Conservation (phyloP, 176 grass and related monocot genomes). For the Eragrostis curvula region DNA sequence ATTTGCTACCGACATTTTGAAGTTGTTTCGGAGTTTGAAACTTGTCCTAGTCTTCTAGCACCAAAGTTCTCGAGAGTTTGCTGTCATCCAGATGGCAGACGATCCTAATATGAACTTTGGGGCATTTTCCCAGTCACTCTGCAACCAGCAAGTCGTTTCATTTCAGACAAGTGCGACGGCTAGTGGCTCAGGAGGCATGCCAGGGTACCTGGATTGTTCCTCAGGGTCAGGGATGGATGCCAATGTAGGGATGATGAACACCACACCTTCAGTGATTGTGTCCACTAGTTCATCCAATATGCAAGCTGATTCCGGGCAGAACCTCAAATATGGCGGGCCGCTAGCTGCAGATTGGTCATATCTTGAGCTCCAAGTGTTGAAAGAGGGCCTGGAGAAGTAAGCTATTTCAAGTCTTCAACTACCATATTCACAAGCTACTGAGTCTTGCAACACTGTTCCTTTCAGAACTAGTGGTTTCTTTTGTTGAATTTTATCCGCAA, state of each 20-base stretch:
- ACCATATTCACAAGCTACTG: neutral
- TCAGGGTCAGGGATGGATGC: constrained; percentile 53
- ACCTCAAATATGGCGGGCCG: constrained; percentile 64
- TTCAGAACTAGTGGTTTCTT: neutral
- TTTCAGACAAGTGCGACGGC: constrained; percentile 64
- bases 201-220: constrained; percentile 54
- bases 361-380: constrained; percentile 67
- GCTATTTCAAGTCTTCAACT: constrained; percentile 37
- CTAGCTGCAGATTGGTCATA: constrained; percentile 73
- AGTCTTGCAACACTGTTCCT: neutral
- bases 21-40: constrained; percentile 33
- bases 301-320: constrained; percentile 39
- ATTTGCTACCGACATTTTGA: constrained; percentile 39
- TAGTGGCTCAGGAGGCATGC: constrained; percentile 49
- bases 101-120: constrained; percentile 76
- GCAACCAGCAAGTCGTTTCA: constrained; percentile 82
- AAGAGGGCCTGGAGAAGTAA: constrained; percentile 72
- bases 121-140: constrained; percentile 68
- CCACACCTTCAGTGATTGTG: constrained; percentile 59
- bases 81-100: constrained; percentile 61
- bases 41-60: constrained; percentile 40
- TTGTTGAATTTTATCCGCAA: constrained; percentile 24
- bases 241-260: constrained; percentile 55
- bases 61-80: constrained; percentile 32
- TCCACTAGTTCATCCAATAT: constrained; percentile 60